Base-by-base conservation (phyloP, 176 grass and related monocot genomes). In the bread wheat (Triticum aestivum) region DNA sequence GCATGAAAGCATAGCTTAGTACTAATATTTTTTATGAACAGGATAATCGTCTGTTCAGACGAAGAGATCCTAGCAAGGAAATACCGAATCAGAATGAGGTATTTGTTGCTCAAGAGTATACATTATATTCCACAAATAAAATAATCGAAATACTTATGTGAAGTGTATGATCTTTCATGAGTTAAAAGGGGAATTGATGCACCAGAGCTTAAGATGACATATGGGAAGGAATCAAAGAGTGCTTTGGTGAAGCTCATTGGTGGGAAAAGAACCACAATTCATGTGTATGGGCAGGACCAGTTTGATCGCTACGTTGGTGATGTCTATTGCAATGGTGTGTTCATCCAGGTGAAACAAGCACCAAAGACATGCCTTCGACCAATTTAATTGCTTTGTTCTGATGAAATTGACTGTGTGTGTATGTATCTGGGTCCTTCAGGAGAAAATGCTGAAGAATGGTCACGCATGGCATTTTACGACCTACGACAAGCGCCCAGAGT, bases 11-110 rank as follows among this genome's bases (percentile, higher is more conserved):
- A 20, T 67, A 42, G 23, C 79, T 88, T 69, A 3, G 2, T 21
- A 71, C 6, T 63, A 72, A 65, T 13, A 72, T 33, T 42, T 85
- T 33, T 49, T 5, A 41, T 89, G 82, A 54, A 61, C 85, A 92
- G 92, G 82, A 20, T 92, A 30, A 61, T 92, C 10, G 18, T 1
- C 5, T 72, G 21, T 70, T 75, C 69, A 69, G 84, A 85, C 0
- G 14, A 89, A 26, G 86, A 92, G 49, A 88, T 82, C 51, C 89
- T 97, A 13, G 88, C 82, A 33, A 82, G 51, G 52, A 90, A 92
- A 83, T 94, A 94, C 56, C 82, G 89, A 76, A 91, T 97, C 29
- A 89, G 92, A 84, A 85, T 97, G 79, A 92, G 88, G 92, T 93
- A 91, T 41, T 11, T 9, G 14, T 70, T 67, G 5, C 11, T 65